These are phyloP conservation scores for Aspergillus brasiliensis DNA, from an alignment of 2,329 filamentous ascomycete species.

Conservation along the genomic window DNA sequence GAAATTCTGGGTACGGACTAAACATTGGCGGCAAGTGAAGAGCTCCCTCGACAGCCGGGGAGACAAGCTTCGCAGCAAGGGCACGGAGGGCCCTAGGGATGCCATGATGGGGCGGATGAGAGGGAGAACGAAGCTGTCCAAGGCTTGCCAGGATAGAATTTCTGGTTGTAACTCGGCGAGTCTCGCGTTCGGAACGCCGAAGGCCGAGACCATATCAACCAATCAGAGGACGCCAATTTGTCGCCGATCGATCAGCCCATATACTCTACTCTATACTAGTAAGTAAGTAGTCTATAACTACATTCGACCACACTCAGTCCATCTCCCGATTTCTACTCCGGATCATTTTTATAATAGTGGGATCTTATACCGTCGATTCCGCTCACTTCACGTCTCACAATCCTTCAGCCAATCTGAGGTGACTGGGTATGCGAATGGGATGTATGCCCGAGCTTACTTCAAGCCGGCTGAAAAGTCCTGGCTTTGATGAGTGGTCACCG, in stretches of 20 bases:
- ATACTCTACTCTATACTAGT: not conserved
- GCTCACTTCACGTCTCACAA: no score
- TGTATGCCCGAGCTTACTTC: no score
- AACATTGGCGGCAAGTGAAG: slow-evolving; percentile 47
- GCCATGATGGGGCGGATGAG: slow-evolving; percentile 32
- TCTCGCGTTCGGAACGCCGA: slow-evolving; percentile 14
- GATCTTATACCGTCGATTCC: no score
- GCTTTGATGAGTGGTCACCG: no score
- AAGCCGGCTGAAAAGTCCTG: no score
- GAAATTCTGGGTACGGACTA: slow-evolving; percentile 33
- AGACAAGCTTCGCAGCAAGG: slow-evolving; percentile 37
- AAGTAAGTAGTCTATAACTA: not conserved
- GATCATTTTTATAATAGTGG: no score
- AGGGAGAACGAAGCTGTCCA: slow-evolving; percentile 3
- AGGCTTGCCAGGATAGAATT: slow-evolving; percentile 5
- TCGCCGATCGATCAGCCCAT: slow-evolving; percentile 1
- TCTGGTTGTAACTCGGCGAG: not conserved
- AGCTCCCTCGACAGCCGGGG: slow-evolving; percentile 42
- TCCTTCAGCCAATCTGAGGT: no score
- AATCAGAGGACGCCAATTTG: slow-evolving; percentile 26
- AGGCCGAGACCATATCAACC: slow-evolving; percentile 16
- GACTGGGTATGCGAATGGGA: no score
- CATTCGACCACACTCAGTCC: no score
- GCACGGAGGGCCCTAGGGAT: slow-evolving; percentile 32
- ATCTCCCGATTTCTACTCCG: not conserved